Evolutionary conservation across 2,329 filamentous ascomycete genomes (phyloP).

Genomic region (Penicillium sp.): DNA sequence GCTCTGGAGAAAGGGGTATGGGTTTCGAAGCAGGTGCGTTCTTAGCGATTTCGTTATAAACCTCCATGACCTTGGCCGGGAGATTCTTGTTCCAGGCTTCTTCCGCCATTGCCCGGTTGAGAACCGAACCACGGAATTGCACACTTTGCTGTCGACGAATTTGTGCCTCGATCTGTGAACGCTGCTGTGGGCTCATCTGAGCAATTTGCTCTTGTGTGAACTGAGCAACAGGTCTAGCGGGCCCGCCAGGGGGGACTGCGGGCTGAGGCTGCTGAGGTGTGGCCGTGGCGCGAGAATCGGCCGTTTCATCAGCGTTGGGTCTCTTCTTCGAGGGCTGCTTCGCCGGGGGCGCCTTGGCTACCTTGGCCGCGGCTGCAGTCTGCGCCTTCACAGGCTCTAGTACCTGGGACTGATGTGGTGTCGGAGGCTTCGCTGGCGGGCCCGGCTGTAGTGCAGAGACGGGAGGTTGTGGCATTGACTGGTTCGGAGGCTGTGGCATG

Average conservation of each 20-base stretch:
- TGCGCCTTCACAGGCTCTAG: neutral
- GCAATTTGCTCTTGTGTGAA: conserved; percentile 38
- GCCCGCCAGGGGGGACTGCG: conserved; percentile 17
- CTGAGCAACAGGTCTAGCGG: conserved; percentile 16
- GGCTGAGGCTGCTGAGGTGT: conserved; percentile 27
- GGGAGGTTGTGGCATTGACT: conserved; percentile 24
- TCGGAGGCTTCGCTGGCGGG: conserved; percentile 27
- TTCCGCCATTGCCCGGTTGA: conserved; percentile 36
- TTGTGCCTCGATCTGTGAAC: conserved; percentile 36
- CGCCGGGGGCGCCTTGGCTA: conserved; percentile 24
- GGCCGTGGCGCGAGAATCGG: conserved; percentile 43
- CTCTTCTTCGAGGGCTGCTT: conserved; percentile 45
- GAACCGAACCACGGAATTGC: conserved; percentile 28
- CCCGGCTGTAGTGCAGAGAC: conserved; percentile 20
- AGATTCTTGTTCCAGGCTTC: conserved; percentile 39
- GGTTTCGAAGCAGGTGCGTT: conserved; percentile 32
- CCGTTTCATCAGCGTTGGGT: conserved; percentile 46
- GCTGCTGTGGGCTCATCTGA: conserved; percentile 44
- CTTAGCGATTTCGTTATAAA: conserved; percentile 39
- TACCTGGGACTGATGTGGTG: conserved; percentile 22
- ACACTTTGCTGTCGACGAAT: conserved; percentile 34
- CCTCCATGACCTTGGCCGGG: conserved; percentile 38
- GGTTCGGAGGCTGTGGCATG: conserved; percentile 26
- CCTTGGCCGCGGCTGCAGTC: conserved; percentile 25
- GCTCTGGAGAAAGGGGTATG: conserved; percentile 37